phyloP scores from a whole-genome alignment of 305 asterid species.

The Striga hermonthica region DNA sequence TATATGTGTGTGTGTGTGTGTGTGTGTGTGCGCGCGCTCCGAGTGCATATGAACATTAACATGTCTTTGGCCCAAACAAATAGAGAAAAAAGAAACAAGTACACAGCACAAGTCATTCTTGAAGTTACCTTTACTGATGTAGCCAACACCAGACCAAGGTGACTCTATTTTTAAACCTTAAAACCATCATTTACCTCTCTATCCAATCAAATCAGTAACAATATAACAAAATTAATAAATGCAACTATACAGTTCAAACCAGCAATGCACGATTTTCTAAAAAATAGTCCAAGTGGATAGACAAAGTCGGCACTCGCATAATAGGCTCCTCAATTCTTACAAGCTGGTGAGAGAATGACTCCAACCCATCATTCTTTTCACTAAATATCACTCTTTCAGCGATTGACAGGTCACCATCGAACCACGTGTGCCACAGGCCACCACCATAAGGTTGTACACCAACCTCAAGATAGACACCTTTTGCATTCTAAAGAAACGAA shows the following conservation, averaged over 20 bases:
- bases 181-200: slow-evolving; percentile 85
- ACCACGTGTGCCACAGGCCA: slow-evolving; percentile 99
- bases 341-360: slow-evolving; percentile 62
- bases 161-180: slow-evolving; percentile 72
- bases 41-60: no score
- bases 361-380: slow-evolving; percentile 58
- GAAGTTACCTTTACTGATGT: slow-evolving; percentile 70
- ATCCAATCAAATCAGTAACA: no score
- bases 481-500: slow-evolving; percentile 56
- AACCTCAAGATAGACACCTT: slow-evolving; percentile 88
- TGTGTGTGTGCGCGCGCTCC: no score
- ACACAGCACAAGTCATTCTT: no score
- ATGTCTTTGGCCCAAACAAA: no score
- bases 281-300: slow-evolving; percentile 94
- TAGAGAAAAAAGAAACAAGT: no score
- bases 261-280: no score
- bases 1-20: no score
- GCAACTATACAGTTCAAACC: no score
- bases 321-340: slow-evolving; percentile 79
- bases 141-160: slow-evolving; percentile 82
- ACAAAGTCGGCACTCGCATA: slow-evolving; percentile 93
- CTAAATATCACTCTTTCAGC: slow-evolving; percentile 79
- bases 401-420: slow-evolving; percentile 83
- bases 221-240: no score
- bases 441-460: slow-evolving; percentile 94